phyloP scores from a whole-genome alignment of 2,329 filamentous ascomycete species.

The Orbilia ellipsospora region DNA sequence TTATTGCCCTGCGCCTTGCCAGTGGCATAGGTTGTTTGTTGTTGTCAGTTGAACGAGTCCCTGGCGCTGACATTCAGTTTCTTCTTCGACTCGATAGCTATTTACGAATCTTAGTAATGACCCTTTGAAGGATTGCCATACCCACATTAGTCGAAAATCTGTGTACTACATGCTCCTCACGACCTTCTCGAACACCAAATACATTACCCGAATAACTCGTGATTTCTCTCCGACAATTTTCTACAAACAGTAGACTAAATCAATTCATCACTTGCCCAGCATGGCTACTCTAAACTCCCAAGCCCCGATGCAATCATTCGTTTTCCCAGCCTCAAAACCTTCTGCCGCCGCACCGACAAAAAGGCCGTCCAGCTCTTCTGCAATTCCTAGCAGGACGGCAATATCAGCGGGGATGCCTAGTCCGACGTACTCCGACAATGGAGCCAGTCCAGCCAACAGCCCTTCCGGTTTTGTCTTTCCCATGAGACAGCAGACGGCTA shows the following conservation, averaged over 20 bases:
- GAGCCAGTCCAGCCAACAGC: constrained; percentile 35
- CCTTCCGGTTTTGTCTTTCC: constrained; percentile 47
- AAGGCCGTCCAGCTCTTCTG: constrained; percentile 48
- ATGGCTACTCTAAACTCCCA: constrained; percentile 46
- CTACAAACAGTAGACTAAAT: constrained; percentile 44
- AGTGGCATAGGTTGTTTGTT: background rate
- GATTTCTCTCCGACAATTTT: constrained; percentile 35
- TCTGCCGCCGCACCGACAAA: constrained; percentile 18
- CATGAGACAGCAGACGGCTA: constrained; percentile 45
- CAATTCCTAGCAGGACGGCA: constrained; percentile 26
- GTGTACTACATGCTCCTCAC: constrained; percentile 51
- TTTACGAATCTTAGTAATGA: constrained; percentile 54
- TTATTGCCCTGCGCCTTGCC: constrained; percentile 4
- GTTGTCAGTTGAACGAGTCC: background rate
- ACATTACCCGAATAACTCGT: constrained; percentile 51
- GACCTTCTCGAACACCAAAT: constrained; percentile 30
- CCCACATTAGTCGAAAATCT: constrained; percentile 18
- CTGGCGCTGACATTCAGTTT: constrained; percentile 9
- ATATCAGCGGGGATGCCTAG: constrained; percentile 42
- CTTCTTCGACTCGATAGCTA: constrained; percentile 7
- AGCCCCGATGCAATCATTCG: constrained; percentile 39
- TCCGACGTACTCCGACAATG: constrained; percentile 51
- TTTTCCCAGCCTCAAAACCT: constrained; percentile 34
- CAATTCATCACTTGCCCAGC: constrained; percentile 25
- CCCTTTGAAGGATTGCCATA: constrained; percentile 51